Percentiles rank a stretch among this genome's conserved stretches.
Conservation (phyloP, 495 filamentous ascomycete genomes). For the Jackrogersella multiformis region DNA sequence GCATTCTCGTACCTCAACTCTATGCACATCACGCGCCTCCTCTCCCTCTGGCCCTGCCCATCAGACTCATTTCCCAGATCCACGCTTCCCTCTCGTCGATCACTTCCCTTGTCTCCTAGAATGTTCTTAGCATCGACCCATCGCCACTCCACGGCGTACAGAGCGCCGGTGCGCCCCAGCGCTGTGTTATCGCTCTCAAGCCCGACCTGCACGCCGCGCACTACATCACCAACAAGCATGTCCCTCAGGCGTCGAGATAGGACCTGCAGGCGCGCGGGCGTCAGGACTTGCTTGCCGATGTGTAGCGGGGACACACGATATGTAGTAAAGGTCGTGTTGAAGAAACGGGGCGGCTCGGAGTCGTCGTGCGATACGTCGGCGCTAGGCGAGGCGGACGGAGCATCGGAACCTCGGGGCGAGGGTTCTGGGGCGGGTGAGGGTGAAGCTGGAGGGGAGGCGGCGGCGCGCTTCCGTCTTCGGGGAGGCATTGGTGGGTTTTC, state of each 20-base stretch:
- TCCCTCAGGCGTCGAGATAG: conserved; percentile 55
- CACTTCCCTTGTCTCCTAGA: conserved; percentile 1
- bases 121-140: conserved; percentile 26
- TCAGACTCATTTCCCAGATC: conserved; percentile 19
- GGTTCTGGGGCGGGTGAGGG: conserved; percentile 11
- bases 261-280: conserved; percentile 38
- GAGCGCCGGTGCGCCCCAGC: conserved; percentile 49
- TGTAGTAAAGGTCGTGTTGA: conserved; percentile 59
- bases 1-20: conserved; percentile 54
- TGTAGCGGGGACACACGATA: conserved; percentile 58
- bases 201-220: conserved; percentile 59
- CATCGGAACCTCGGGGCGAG: conserved; percentile 16
- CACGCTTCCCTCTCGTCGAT: conserved; percentile 8
- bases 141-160: conserved; percentile 50
- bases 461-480: conserved; percentile 23
- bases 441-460: conserved; percentile 1
- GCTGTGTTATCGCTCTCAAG: conserved; percentile 36
- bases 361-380: conserved; percentile 13
- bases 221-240: conserved; percentile 57
- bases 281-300: conserved; percentile 46
- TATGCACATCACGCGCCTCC: conserved; percentile 42
- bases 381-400: conserved; percentile 10
- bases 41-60: conserved; percentile 3
- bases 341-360: conserved; percentile 48
- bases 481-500: conserved; percentile 34